Percentiles rank a stretch among this genome's conserved stretches.
phyloP scores from a whole-genome alignment of 306 rosid genomes.

The Hippophae rhamnoides region DNA sequence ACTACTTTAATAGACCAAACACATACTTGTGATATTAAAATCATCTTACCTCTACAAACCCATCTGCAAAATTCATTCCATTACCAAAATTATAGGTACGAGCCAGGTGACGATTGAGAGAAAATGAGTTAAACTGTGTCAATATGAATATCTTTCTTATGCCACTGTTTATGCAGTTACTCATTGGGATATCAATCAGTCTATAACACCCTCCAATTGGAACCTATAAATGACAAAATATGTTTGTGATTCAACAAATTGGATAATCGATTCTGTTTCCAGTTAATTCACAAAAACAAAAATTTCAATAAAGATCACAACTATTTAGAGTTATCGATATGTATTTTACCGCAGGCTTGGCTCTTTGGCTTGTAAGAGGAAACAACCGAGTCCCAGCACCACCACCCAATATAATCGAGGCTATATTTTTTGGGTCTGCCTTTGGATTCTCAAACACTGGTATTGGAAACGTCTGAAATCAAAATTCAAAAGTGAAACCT shows the following conservation, averaged over 20 bases:
- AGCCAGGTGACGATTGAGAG: conserved; percentile 86
- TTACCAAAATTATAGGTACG: conserved; percentile 64
- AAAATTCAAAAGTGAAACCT: conserved; percentile 8
- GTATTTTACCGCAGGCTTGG: conserved; percentile 76
- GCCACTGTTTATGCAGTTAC: conserved; percentile 90
- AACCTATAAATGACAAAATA: conserved; percentile 39
- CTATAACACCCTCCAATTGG: conserved; percentile 93
- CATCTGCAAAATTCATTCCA: conserved; percentile 74
- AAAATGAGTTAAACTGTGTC: conserved; percentile 77
- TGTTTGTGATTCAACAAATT: not conserved
- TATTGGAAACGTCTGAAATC: conserved; percentile 35
- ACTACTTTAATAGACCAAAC: not conserved
- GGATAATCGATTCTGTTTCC: not conserved
- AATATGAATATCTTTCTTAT: conserved; percentile 72
- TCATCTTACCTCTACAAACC: conserved; percentile 74
- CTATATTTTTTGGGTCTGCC: conserved; percentile 73
- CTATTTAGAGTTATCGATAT: not conserved
- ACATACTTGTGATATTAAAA: too few species aligned
- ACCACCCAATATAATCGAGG: conserved; percentile 83
- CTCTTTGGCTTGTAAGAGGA: conserved; percentile 85
- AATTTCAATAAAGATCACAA: too few species aligned
- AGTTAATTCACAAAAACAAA: not conserved
- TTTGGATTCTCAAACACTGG: conserved; percentile 33
- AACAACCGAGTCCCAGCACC: conserved; percentile 92
- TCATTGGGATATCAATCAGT: conserved; percentile 88